Base-by-base conservation (phyloP, 768 basidiomycete genomes). In the Strobilomyces echinocephalus region DNA sequence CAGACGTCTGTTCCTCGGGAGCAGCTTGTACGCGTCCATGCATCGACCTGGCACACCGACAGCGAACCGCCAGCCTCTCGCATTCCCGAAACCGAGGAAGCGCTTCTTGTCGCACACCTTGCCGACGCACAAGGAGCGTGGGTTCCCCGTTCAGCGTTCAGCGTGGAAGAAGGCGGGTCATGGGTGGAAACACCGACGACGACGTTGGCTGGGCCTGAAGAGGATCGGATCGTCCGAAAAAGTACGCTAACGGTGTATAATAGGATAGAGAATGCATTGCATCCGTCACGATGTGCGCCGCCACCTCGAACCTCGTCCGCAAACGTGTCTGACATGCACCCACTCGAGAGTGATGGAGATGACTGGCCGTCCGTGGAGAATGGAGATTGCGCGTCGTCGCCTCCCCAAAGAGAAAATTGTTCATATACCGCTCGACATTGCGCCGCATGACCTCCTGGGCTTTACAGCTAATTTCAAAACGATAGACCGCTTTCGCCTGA, bases 1-100 rank as follows among this genome's bases (percentile, higher is more conserved):
- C 57, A 68, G 65, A 21, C 64, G 71, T 50, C 40, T 79, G 49
- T 73, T 79, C 53, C 63, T 74, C 26, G 75, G 75, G 18, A 69
- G 65, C 18, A 59, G 67, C 67, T 15, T 63, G 41, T 56, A 63
- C 34, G 49, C 55, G 36, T 62, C 61, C 11, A 53, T 62, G 57
- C 53, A 56, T 43, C 57, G 49, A 28, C 51, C 47, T 11, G 44
- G 64, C 3, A 45, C 43, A 1, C 34, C 53, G 4, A 10, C 26
- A 10, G 48, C 47, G 46, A 64, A 72, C 34, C 49, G 53, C 21
- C 66, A 71, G 20, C 69, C 69, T 4, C 46, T 61, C n/a, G 63
- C 46, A 4, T 73, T 69, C 45, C 53, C 70, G 15, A 49, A 14
- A n/a, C 49, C 55, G 31, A 57, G 43, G 46, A 50, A 46, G 31